Percentiles rank a stretch among this genome's conserved stretches.
Conservation (phyloP, 2,329 filamentous ascomycete species). For the Juglanconis juglandina region DNA sequence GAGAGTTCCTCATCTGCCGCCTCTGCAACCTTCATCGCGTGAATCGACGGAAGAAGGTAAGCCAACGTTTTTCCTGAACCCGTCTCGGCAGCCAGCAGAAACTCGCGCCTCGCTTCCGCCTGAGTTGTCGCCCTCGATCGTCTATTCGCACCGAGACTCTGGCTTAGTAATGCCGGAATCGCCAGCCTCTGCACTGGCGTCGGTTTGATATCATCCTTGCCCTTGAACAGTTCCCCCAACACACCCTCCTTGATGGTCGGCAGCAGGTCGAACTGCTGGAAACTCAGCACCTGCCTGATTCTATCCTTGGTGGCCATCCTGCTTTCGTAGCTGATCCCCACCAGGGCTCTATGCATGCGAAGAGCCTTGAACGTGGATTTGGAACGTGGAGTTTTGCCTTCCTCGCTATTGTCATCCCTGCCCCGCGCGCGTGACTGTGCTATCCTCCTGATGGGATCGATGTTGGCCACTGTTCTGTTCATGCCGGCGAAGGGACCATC, state of each 20-base stretch:
- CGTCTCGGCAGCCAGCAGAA: slow-evolving; percentile 89
- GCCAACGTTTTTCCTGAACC: slow-evolving; percentile 96
- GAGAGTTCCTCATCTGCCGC: slow-evolving; percentile 55
- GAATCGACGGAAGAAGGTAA: slow-evolving; percentile 79
- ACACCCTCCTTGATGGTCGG: slow-evolving; percentile 70
- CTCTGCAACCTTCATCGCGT: slow-evolving; percentile 79
- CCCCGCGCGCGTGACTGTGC: slow-evolving; percentile 21
- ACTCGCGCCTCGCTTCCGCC: slow-evolving; percentile 46
- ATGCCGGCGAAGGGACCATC: slow-evolving; percentile 54
- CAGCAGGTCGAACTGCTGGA: slow-evolving; percentile 76
- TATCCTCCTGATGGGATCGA: slow-evolving; percentile 26
- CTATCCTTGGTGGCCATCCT: slow-evolving; percentile 49
- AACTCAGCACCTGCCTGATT: slow-evolving; percentile 69
- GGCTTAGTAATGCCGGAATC: slow-evolving; percentile 74
- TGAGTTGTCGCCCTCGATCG: slow-evolving; percentile 27
- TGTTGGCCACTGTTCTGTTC: slow-evolving; percentile 50
- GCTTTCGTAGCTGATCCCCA: slow-evolving; percentile 72
- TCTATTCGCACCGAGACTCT: slow-evolving; percentile 38
- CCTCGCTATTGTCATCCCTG: slow-evolving; percentile 13
- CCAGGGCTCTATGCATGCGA: slow-evolving; percentile 85
- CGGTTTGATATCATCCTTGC: slow-evolving; percentile 70
- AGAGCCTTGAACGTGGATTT: slow-evolving; percentile 66
- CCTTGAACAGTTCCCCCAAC: slow-evolving; percentile 67
- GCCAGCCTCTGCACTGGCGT: slow-evolving; percentile 88
- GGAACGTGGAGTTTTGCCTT: background rate